A percentile compares a stretch with the other conserved stretches of the same genome.
phyloP scores from a whole-genome alignment of 2,329 filamentous ascomycete genomes.

The Nothopassalora personata region DNA sequence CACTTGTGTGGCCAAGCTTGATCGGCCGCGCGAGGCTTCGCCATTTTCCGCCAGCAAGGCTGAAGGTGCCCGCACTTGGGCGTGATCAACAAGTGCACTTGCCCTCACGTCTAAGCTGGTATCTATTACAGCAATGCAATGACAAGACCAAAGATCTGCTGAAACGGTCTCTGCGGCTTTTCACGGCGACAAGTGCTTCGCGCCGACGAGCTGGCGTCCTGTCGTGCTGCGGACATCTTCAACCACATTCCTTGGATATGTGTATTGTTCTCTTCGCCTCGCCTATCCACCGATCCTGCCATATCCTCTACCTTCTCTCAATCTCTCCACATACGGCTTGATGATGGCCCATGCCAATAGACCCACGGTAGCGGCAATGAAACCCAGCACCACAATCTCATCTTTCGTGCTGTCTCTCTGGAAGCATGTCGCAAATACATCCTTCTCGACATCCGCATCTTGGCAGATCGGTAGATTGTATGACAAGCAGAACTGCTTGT shows the following conservation, averaged over 20 bases:
- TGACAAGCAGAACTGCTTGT: slow-evolving; percentile 60
- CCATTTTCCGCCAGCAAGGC: too few relatives aligned
- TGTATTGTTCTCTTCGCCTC: neutral
- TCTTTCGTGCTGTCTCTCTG: slow-evolving; percentile 65
- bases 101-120: too few relatives aligned
- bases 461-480: slow-evolving; percentile 57
- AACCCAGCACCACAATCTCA: slow-evolving; percentile 60
- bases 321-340: slow-evolving; percentile 52
- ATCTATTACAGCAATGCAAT: too few relatives aligned
- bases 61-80: too few relatives aligned
- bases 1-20: too few relatives aligned
- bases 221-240: neutral
- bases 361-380: slow-evolving; percentile 58
- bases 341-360: slow-evolving; percentile 56
- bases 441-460: slow-evolving; percentile 55
- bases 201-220: neutral
- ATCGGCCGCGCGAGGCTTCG: too few relatives aligned
- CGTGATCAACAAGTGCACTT: too few relatives aligned
- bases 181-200: too few relatives aligned
- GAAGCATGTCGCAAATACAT: slow-evolving; percentile 62
- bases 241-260: too few relatives aligned
- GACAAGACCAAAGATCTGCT: too few relatives aligned
- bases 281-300: neutral
- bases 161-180: too few relatives aligned
- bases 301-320: slow-evolving; percentile 14